A percentile compares a stretch with the other conserved stretches of the same genome.
Evolutionary conservation across 106 monocot species (phyloP).

Genomic region (Gastrodia elata): DNA sequence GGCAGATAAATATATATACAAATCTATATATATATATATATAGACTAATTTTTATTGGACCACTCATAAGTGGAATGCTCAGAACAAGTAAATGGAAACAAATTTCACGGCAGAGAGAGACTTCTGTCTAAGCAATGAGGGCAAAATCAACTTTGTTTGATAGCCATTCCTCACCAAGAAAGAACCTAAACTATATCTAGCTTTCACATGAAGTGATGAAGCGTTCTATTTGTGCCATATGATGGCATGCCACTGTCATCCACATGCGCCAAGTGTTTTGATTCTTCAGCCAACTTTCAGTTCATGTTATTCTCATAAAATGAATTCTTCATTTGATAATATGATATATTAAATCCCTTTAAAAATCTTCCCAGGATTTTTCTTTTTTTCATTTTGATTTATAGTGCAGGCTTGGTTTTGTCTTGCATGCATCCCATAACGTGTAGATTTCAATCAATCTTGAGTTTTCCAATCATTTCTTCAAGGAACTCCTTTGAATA

Average conservation of each 20-base stretch:
- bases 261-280: neutral
- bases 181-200: neutral
- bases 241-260: conserved; percentile 1
- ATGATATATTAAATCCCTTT: neutral
- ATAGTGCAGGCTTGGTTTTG: neutral
- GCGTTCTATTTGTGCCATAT: neutral
- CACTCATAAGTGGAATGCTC: neutral
- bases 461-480: neutral
- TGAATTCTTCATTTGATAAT: neutral
- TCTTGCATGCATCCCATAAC: neutral
- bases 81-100: conserved; percentile 7
- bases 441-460: neutral
- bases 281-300: neutral
- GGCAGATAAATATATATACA: too few species aligned
- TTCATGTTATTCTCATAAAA: neutral
- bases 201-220: neutral
- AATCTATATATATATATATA: too few species aligned
- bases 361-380: neutral
- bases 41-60: neutral
- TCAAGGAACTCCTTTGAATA: neutral
- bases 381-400: neutral
- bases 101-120: neutral
- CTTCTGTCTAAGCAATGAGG: neutral
- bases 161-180: neutral
- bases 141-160: conserved; percentile 3